Base-by-base conservation (phyloP, 2,329 filamentous ascomycete species). In the Ceratocystis lukuohia region DNA sequence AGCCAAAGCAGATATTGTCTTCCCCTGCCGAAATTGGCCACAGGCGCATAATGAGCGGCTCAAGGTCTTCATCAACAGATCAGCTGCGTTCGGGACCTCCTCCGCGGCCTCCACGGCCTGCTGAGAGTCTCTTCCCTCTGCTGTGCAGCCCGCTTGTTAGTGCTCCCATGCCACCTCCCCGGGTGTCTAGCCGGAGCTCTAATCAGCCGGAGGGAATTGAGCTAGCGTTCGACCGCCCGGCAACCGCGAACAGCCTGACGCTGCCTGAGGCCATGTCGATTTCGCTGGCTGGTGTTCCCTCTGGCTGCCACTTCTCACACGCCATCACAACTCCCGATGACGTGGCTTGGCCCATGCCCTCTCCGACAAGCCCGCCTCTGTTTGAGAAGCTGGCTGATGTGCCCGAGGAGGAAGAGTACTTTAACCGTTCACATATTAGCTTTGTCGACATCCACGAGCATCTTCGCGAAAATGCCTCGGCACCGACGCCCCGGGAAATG, bases 391-490 rank as follows among this genome's bases (percentile, higher is more conserved):
- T 87, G 20, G 78, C 83, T 5, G 80, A 85, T 70, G 84, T 87
- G 3, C 82, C 84, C 0, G 84, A 87, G 71, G 84, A 87, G 70
- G 84, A 87, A 44, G 84, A 86, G 69, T 77, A 78, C 67, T 72
- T 74, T 59, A 73, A 72, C 63, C 76, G 72, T 64, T 78, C 78
- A 30, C 77, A 75, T 28, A 73, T 75, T 53, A 83, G 78, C 72
- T 69, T 80, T 22, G 71, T 75, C 17, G 82, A 80, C 72, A 82
- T 75, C 67, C 74, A 73, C 50, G 80, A 80, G 2, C 83, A 81
- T 0, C 76, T 85, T 10, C 76, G 82, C 62, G 80, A 77, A 22
- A 84, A 81, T 69, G 75, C 82, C 57, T 85, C 83, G 0, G 80
- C 82, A 2, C 83, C 83, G 3, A 74, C 80, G 68, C 74, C 62